Evolutionary conservation across 176 grass and related monocot genomes (phyloP).

Genomic region (Zoysia pacifica): DNA sequence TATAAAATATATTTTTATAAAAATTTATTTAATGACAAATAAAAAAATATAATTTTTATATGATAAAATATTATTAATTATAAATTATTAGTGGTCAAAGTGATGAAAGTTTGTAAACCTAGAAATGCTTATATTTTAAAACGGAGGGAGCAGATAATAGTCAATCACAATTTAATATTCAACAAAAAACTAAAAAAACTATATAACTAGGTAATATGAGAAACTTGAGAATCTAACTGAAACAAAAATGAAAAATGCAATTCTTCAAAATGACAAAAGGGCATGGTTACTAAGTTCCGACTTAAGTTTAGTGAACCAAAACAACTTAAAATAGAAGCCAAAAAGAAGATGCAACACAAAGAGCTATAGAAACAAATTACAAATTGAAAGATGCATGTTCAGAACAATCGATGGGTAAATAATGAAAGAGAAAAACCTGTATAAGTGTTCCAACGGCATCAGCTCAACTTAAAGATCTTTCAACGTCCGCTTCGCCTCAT

Average conservation of each 20-base stretch:
- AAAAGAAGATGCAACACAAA: not conserved
- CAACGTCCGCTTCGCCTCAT: constrained; percentile 1
- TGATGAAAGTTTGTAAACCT: no score
- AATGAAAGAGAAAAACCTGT: not conserved
- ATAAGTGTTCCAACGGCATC: not conserved
- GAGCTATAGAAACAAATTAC: not conserved
- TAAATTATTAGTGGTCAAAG: no score
- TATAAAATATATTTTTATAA: no score
- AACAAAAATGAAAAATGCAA: constrained; percentile 1
- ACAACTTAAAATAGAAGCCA: not conserved
- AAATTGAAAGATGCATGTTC: constrained; percentile 2
- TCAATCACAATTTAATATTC: not conserved
- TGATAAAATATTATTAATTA: no score
- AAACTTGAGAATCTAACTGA: not conserved
- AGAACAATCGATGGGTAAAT: not conserved
- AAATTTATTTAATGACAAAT: no score
- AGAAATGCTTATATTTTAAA: no score
- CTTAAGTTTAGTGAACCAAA: not conserved
- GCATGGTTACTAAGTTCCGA: not conserved
- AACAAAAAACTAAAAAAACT: not conserved
- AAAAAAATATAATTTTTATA: no score
- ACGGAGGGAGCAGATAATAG: not conserved
- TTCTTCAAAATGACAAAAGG: not conserved
- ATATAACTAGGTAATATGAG: not conserved
- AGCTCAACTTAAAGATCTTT: constrained; percentile 1